Evolutionary conservation across 805 yeast species (phyloP), one percentile per base, ranked within the genome.

Genomic region (Ogataea corticis): DNA sequence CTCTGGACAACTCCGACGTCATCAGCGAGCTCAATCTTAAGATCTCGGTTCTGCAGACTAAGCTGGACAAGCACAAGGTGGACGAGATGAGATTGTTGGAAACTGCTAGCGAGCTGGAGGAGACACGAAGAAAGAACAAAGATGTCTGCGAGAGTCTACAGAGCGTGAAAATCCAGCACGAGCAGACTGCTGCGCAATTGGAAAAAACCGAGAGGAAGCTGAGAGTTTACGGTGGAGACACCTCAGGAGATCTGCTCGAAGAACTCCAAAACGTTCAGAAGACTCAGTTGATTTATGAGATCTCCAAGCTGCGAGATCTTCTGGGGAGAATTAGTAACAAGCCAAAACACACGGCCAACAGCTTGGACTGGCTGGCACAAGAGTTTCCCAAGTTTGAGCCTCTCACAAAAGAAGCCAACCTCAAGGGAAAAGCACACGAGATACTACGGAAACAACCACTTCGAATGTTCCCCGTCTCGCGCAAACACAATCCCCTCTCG

Each of bases 21-120:
- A 58, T 77, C 13, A 72, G 71, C 30, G 81, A 79, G 38, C 60
- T 76, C 12, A 60, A 65, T 11, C 58, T 79, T 44, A 78, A 75
- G 49, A 65, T 79, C 9, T 62, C 68, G 7, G 65, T 77, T 2
- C 56, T 79, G 30, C 73, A 77, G 49, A 65, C 68, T 5, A 76
- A 75, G 50, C 59, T 79, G 53, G 52, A 51, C 13, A 61, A 68
- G 3, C 56, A 68, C 5, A 58, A 62, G 31, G 54, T 54, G 0
- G 64, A 66, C 14, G 71, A 69, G 27, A 48, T 50, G 9, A 60
- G 57, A 14, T 41, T 69, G 3, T 38, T 48, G 1, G 54, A 58
- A 5, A 42, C 63, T 11, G 38, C 50, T 18, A 6, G 41, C 38
- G 47, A 49, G 52, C n/a, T 71, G 19, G 46, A 50, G 7, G 53